Evolutionary conservation across 2,329 filamentous ascomycete species (phyloP), one percentile per base, ranked within the genome.

Genomic region (Plenodomus biglobosus): DNA sequence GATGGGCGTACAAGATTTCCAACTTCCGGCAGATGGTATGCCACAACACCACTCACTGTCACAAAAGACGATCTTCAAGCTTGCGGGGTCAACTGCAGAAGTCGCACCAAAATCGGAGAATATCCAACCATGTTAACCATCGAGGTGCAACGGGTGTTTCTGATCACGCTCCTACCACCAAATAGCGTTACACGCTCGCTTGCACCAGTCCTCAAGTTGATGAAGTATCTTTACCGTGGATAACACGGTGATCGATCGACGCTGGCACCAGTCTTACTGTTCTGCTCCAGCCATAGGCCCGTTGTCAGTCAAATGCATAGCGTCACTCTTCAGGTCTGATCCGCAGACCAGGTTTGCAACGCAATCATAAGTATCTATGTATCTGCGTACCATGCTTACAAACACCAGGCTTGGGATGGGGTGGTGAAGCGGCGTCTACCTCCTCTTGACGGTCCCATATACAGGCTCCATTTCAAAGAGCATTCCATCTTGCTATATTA

Each of bases 321-420:
- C 47, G 41, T 46, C 43, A 39, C 41, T 32, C 39, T 40, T 42
- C 27, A 48, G 20, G 13, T 30, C 17, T 27, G 40, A 56, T 52
- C 52, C 59, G 48, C 24, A 47, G 42, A 61, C 56, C 56, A 36
- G 61, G 61, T 58, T 56, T 48, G 42, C 46, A 45, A 42, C 17
- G 30, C 34, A 42, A 32, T 42, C n/a, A 50, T 38, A 52, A 52
- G 47, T 48, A 44, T 39, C 46, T 22, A 58, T 32, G 53, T 61
- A 55, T 50, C 55, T 51, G 50, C 11, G 50, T 55, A 59, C n/a
- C n/a, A n/a, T n/a, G 48, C 47, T 52, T 34, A 32, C 27, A 32
- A 15, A 24, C 34, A 30, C 30, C 22, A 46, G 36, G 19, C 40
- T 16, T n/a, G 38, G 32, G 17, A 35, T 19, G 6, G 22, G 6